Evolutionary conservation across 148 eudicot genomes (phyloP).

Genomic region (Rhododendron henanense): DNA sequence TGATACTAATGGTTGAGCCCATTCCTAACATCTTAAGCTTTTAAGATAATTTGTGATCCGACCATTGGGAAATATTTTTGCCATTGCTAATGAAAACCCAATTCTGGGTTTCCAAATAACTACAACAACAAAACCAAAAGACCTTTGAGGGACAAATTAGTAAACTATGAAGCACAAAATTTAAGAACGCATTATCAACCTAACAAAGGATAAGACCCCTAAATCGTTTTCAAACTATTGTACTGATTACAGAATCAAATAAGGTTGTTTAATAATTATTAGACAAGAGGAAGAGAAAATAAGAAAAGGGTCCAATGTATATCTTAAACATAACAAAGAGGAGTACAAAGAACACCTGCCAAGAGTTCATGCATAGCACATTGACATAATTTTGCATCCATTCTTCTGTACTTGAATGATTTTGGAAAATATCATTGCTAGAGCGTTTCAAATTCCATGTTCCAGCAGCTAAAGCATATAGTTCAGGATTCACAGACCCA

Average conservation of each 20-base stretch:
- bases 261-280: neutral
- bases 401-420: slow-evolving; percentile 26
- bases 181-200: neutral
- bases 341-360: slow-evolving; percentile 71
- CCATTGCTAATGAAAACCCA: neutral
- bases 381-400: slow-evolving; percentile 81
- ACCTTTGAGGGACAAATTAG: neutral
- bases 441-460: slow-evolving; percentile 34
- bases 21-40: neutral
- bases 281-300: neutral
- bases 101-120: neutral
- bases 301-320: neutral
- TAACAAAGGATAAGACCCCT: neutral
- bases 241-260: neutral
- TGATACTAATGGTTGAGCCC: neutral
- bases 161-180: neutral
- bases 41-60: neutral
- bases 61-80: neutral
- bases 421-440: slow-evolving; percentile 22
- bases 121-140: neutral
- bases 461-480: slow-evolving; percentile 74
- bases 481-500: slow-evolving; percentile 84
- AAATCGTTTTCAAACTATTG: neutral
- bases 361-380: slow-evolving; percentile 82
- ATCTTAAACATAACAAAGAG: neutral